Conservation (phyloP, 2,329 filamentous ascomycete genomes). For the Neonectria hederae region DNA sequence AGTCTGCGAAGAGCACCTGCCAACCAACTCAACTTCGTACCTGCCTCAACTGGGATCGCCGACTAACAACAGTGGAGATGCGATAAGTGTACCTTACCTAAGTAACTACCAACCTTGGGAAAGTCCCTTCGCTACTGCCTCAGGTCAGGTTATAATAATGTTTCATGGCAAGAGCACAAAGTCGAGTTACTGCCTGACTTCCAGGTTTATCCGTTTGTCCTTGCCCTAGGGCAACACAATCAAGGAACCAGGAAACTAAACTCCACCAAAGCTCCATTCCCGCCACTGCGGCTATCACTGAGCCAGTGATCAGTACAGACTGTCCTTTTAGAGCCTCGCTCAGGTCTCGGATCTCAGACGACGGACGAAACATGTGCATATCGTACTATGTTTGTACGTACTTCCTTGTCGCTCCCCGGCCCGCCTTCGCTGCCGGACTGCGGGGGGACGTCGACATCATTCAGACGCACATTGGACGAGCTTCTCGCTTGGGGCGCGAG, state of each 20-base stretch:
- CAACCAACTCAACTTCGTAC: conserved; percentile 11
- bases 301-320: too few relatives aligned
- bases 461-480: conserved; percentile 25
- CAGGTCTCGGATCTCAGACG: too few relatives aligned
- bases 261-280: not conserved
- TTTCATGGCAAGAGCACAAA: not conserved
- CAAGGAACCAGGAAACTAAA: not conserved
- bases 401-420: conserved; percentile 16
- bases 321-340: not conserved
- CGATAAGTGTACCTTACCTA: too few relatives aligned
- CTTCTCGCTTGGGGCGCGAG: conserved; percentile 19
- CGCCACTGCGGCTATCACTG: not conserved
- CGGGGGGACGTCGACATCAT: conserved; percentile 7
- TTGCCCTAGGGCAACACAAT: not conserved
- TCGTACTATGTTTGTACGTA: not conserved
- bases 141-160: not conserved
- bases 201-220: not conserved
- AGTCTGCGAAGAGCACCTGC: not conserved
- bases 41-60: conserved; percentile 18
- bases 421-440: conserved; percentile 19
- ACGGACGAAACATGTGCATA: not conserved
- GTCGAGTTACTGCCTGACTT: not conserved
- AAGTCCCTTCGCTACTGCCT: conserved; percentile 7
- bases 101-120: conserved; percentile 2
- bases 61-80: conserved; percentile 12